Percentiles rank a stretch among this genome's conserved stretches.
Evolutionary conservation across 176 grass and related monocot species (phyloP).

Genomic region (Chloris gayana): DNA sequence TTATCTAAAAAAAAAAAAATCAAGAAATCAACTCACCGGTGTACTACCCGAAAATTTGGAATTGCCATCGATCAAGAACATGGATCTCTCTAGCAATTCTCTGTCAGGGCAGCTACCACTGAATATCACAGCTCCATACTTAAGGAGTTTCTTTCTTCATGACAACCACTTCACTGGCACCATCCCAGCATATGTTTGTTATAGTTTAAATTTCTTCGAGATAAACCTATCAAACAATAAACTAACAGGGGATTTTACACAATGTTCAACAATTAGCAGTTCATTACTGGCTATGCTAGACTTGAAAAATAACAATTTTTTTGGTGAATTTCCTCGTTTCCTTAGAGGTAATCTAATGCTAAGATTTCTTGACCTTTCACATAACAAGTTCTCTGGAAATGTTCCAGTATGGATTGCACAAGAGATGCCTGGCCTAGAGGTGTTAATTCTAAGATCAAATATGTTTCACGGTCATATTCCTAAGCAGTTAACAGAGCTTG

Average conservation of each 20-base stretch:
- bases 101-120: slow-evolving; percentile 14
- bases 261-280: not conserved
- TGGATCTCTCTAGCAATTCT: slow-evolving; percentile 31
- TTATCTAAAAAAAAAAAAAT: no score
- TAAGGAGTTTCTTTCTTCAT: not conserved
- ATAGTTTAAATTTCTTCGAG: rapidly evolving
- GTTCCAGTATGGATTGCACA: slow-evolving; percentile 47
- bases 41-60: slow-evolving; percentile 17
- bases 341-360: not conserved
- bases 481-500: not conserved
- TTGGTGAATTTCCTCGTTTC: slow-evolving; percentile 40
- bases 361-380: slow-evolving; percentile 36
- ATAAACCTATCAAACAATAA: slow-evolving; percentile 45
- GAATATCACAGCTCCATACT: slow-evolving; percentile 11
- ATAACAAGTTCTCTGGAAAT: slow-evolving; percentile 38
- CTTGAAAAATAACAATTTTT: slow-evolving; percentile 28
- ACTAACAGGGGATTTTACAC: slow-evolving; percentile 2
- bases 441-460: slow-evolving; percentile 48
- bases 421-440: not conserved
- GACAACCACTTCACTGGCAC: slow-evolving; percentile 40
- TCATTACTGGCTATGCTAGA: not conserved
- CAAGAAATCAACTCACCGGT: no score
- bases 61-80: not conserved
- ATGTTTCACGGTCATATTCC: slow-evolving; percentile 47
- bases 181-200: slow-evolving; percentile 30